These are phyloP conservation scores for Lactarius akahatsu DNA, from an alignment of 768 basidiomycete genomes.

Conservation along the genomic window DNA sequence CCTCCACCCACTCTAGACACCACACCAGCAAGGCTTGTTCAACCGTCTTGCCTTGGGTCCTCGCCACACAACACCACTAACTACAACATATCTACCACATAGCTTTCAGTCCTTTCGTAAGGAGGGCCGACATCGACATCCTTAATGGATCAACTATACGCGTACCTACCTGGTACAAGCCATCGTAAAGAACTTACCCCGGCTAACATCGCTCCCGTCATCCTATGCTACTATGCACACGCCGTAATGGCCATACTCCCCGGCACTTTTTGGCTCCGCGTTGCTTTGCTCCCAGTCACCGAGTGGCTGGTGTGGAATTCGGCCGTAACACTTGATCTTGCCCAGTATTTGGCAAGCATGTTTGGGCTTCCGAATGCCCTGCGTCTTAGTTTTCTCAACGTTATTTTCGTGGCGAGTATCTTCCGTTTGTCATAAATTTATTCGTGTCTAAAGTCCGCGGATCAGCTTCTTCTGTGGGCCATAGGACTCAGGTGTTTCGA, in stretches of 20 bases:
- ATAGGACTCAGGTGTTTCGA: slow-evolving; percentile 22
- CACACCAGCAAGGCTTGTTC: not conserved
- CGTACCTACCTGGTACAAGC: slow-evolving; percentile 1
- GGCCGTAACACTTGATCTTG: slow-evolving; percentile 10
- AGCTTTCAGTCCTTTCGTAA: not conserved
- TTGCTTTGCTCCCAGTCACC: slow-evolving; percentile 22
- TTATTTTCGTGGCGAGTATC: slow-evolving; percentile 20
- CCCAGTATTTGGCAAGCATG: slow-evolving; percentile 9
- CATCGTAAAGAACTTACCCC: slow-evolving; percentile 9
- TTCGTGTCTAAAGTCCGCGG: not conserved
- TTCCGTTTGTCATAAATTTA: not conserved
- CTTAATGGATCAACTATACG: slow-evolving; percentile 4
- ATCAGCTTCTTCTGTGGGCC: slow-evolving; percentile 17
- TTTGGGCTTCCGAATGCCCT: slow-evolving; percentile 4
- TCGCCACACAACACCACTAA: slow-evolving; percentile 23
- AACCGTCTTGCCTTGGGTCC: not conserved
- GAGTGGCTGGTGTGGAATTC: slow-evolving; percentile 19
- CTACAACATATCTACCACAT: not conserved
- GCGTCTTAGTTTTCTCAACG: slow-evolving; percentile 20
- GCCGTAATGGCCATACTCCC: slow-evolving; percentile 26
- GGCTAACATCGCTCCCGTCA: slow-evolving; percentile 8
- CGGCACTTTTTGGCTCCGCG: slow-evolving; percentile 7
- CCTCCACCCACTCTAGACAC: not conserved
- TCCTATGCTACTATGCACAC: slow-evolving; percentile 24
- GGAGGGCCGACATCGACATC: too few species aligned